These are phyloP conservation scores for Aspergillus ustus DNA, from an alignment of 2,329 filamentous ascomycete genomes.

Conservation along the genomic window DNA sequence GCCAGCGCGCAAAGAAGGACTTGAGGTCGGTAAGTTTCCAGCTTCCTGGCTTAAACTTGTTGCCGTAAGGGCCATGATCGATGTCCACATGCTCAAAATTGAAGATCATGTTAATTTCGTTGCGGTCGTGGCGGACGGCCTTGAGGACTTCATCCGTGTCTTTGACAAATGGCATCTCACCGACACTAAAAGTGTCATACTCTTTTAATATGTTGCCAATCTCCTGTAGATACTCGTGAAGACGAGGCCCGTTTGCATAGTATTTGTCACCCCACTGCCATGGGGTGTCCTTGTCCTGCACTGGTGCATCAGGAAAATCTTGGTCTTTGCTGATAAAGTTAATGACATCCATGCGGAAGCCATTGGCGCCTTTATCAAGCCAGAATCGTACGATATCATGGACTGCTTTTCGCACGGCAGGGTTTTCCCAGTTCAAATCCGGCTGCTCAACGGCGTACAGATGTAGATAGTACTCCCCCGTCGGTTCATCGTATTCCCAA, in stretches of 20 bases:
- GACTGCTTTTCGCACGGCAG: slow-evolving; percentile 68
- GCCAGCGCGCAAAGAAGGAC: slow-evolving; percentile 60
- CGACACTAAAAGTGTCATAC: slow-evolving; percentile 64
- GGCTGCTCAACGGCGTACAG: slow-evolving; percentile 78
- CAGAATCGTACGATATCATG: slow-evolving; percentile 78
- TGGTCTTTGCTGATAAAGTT: slow-evolving; percentile 72
- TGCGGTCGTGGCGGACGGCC: slow-evolving; percentile 59
- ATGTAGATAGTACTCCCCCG: slow-evolving; percentile 75
- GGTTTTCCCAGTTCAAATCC: slow-evolving; percentile 84
- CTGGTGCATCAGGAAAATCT: slow-evolving; percentile 54
- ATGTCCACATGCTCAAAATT: slow-evolving; percentile 72
- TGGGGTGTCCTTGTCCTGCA: slow-evolving; percentile 26
- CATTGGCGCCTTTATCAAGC: slow-evolving; percentile 73
- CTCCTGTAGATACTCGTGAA: slow-evolving; percentile 62
- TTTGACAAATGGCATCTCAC: slow-evolving; percentile 62
- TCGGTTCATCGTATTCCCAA: slow-evolving; percentile 69
- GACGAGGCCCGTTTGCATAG: slow-evolving; percentile 62
- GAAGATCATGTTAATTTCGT: slow-evolving; percentile 73
- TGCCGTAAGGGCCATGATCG: slow-evolving; percentile 53
- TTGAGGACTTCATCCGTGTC: slow-evolving; percentile 56
- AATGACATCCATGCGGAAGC: slow-evolving; percentile 76
- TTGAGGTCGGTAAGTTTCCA: slow-evolving; percentile 60
- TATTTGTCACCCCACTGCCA: slow-evolving; percentile 44
- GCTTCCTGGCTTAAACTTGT: slow-evolving; percentile 53
- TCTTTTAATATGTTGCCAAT: slow-evolving; percentile 59